Percentiles rank a stretch among this genome's conserved stretches.
Conservation (phyloP, 148 eudicot genomes). For the Cornus florida region DNA sequence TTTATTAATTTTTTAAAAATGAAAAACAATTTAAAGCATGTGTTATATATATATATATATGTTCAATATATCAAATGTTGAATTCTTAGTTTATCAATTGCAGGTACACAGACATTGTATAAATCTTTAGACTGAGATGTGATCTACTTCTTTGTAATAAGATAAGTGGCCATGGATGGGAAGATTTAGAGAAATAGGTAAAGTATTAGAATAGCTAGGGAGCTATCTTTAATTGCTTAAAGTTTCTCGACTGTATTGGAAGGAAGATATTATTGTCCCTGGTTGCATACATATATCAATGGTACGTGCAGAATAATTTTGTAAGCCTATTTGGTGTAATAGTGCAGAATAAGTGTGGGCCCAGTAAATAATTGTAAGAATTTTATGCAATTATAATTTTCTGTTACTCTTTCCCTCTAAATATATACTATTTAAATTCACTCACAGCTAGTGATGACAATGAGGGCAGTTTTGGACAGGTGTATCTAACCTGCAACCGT, state of each 20-base stretch:
- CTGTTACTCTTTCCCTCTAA: too few relatives aligned
- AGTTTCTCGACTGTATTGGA: neutral
- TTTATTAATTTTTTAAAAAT: too few relatives aligned
- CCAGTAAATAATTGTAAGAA: neutral
- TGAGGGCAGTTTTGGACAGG: too few relatives aligned
- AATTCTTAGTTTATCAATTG: neutral
- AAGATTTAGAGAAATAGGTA: neutral
- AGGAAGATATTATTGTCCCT: constrained; percentile 4
- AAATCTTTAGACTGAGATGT: neutral
- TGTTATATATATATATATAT: too few relatives aligned
- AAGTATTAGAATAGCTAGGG: too few relatives aligned
- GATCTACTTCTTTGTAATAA: neutral
- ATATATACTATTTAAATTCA: too few relatives aligned
- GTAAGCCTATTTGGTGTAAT: neutral
- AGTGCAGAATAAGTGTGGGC: neutral
- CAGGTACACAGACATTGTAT: neutral
- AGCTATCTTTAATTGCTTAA: neutral
- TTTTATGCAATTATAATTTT: too few relatives aligned
- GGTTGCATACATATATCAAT: neutral
- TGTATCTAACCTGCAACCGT: too few relatives aligned
- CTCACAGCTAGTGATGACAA: too few relatives aligned
- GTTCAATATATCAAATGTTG: neutral
- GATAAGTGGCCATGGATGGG: constrained; percentile 4
- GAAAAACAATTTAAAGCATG: too few relatives aligned
- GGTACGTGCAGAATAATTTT: neutral